A percentile compares a stretch with the other conserved stretches of the same genome.
phyloP scores from a whole-genome alignment of 2,329 filamentous ascomycete genomes.

The Clarireedia hainanense region DNA sequence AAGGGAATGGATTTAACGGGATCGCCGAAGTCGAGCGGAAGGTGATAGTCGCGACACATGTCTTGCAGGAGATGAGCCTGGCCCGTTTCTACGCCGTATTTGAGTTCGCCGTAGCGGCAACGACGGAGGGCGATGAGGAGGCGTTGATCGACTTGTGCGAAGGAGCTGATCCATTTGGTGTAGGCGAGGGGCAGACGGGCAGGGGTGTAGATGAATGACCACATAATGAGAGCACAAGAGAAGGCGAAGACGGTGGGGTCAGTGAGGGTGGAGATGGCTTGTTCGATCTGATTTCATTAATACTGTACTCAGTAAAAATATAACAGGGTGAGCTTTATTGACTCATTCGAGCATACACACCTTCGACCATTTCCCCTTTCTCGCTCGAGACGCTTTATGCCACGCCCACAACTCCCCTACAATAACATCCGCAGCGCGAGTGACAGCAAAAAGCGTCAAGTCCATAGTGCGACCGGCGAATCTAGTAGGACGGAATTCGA shows the following conservation, averaged over 20 bases:
- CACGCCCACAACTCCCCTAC: constrained; percentile 58
- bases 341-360: constrained; percentile 27
- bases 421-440: constrained; percentile 64
- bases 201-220: constrained; percentile 77
- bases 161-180: constrained; percentile 73
- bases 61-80: constrained; percentile 58
- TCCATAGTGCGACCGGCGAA: constrained; percentile 69
- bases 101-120: constrained; percentile 52
- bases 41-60: constrained; percentile 65
- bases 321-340: neutral
- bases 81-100: constrained; percentile 67
- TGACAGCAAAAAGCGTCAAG: constrained; percentile 69
- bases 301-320: neutral
- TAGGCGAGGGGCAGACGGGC: constrained; percentile 64
- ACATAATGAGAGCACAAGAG: constrained; percentile 74
- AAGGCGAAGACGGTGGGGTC: constrained; percentile 65
- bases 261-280: constrained; percentile 36
- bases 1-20: constrained; percentile 60
- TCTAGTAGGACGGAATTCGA: constrained; percentile 25
- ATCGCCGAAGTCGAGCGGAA: constrained; percentile 66
- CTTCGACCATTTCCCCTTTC: constrained; percentile 39
- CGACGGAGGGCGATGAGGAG: constrained; percentile 67
- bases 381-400: constrained; percentile 37
- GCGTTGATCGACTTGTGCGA: constrained; percentile 66
- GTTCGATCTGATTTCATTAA: neutral